A percentile compares a stretch with the other conserved stretches of the same genome.
Conservation (phyloP, 345 rosid genomes). For the Jatropha curcas region DNA sequence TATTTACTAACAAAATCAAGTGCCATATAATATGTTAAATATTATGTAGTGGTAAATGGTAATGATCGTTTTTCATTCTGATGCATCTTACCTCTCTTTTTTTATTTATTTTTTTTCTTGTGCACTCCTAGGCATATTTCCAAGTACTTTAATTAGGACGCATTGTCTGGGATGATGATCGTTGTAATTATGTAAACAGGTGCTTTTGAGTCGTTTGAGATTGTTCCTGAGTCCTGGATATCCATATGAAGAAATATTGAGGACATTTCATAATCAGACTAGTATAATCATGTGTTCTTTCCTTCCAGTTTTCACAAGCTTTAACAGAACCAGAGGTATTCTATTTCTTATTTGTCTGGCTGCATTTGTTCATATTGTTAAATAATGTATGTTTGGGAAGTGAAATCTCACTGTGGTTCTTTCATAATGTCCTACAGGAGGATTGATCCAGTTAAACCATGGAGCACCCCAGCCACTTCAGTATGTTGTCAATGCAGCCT, state of each 20-base stretch:
- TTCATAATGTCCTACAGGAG: constrained; percentile 49
- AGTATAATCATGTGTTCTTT: constrained; percentile 77
- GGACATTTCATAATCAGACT: constrained; percentile 91
- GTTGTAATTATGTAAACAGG: constrained; percentile 36
- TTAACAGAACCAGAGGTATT: constrained; percentile 71
- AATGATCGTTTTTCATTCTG: background rate
- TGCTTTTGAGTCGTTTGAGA: constrained; percentile 78
- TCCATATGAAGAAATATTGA: constrained; percentile 86
- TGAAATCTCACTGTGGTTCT: constrained; percentile 19
- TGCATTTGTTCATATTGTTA: background rate
- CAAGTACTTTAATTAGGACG: background rate
- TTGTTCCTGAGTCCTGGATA: constrained; percentile 90
- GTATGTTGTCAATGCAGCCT: constrained; percentile 89
- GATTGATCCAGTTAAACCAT: constrained; percentile 82
- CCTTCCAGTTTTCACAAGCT: constrained; percentile 65
- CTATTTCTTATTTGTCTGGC: background rate
- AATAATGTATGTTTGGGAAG: constrained; percentile 10
- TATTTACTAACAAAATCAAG: background rate
- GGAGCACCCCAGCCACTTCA: constrained; percentile 98
- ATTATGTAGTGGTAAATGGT: background rate
- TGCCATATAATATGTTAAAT: background rate
- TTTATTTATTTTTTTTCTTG: background rate
- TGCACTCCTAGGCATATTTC: background rate
- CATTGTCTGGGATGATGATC: background rate
- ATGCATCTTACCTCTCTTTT: background rate